Percentiles rank a stretch among this genome's conserved stretches.
These are phyloP conservation scores for Ceratocystis papillata DNA, from an alignment of 2,329 filamentous ascomycete species.

Conservation along the genomic window DNA sequence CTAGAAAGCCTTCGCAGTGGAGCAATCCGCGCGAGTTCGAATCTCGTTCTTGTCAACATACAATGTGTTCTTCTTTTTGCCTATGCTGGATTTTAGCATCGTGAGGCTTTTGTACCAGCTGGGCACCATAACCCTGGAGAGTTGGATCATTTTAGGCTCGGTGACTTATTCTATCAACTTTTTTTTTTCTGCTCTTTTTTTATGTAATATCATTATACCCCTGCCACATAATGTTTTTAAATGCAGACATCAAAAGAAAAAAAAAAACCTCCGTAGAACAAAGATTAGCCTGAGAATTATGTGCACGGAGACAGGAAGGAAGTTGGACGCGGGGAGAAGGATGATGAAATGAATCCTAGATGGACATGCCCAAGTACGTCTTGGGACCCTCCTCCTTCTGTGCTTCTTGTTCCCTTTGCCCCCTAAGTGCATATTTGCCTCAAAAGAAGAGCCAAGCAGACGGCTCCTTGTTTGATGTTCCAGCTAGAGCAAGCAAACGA, in stretches of 20 bases:
- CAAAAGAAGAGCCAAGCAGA: neutral
- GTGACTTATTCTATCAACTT: too few relatives aligned
- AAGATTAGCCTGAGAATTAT: neutral
- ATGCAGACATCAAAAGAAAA: neutral
- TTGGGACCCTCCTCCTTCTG: neutral
- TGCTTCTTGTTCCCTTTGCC: neutral
- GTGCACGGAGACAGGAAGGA: neutral
- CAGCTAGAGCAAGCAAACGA: neutral
- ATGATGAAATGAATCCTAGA: neutral
- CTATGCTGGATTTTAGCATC: neutral
- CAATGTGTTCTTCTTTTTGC: neutral
- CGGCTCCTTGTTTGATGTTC: neutral
- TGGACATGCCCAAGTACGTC: neutral
- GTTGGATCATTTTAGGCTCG: neutral
- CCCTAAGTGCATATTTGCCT: neutral
- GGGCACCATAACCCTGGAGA: too few relatives aligned
- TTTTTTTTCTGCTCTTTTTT: neutral
- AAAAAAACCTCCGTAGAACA: neutral
- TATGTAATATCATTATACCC: neutral
- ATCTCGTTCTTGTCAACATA: constrained; percentile 31
- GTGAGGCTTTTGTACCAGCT: too few relatives aligned
- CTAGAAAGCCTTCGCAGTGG: constrained; percentile 20
- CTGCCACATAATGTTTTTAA: neutral
- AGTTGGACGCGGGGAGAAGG: neutral
- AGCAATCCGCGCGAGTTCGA: constrained; percentile 25